Conservation (phyloP, 306 rosid species). For the Lablab purpureus region DNA sequence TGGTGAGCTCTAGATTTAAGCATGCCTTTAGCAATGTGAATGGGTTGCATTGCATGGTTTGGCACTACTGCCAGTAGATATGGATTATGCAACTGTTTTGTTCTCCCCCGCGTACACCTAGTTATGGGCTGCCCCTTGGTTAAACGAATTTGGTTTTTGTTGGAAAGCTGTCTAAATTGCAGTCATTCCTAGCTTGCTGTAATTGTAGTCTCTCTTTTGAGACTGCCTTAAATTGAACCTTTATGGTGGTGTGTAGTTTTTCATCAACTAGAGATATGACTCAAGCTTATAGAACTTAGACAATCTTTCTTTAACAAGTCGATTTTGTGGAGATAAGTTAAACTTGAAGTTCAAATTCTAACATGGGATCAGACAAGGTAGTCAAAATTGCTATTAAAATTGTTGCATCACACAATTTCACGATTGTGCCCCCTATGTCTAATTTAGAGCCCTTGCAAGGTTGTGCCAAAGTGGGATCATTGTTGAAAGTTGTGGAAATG, state of each 20-base stretch:
- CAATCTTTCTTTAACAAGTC: no score
- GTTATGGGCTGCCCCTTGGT: background rate
- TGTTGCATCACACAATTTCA: no score
- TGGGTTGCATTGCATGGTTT: slow-evolving; percentile 8
- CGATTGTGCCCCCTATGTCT: no score
- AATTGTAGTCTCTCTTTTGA: background rate
- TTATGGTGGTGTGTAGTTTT: background rate
- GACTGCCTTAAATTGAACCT: background rate
- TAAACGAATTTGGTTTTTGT: background rate
- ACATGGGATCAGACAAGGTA: no score
- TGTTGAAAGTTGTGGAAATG: no score
- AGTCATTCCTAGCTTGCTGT: background rate
- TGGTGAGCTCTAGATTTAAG: background rate
- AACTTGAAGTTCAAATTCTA: no score
- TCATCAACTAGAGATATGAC: background rate
- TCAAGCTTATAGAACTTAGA: no score
- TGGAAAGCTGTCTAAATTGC: background rate
- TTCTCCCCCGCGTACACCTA: background rate
- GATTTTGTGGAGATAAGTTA: no score
- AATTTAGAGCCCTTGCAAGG: no score
- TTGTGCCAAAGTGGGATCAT: no score
- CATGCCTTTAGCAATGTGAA: background rate
- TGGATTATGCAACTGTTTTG: no score
- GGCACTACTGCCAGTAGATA: background rate
- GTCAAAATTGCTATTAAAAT: no score